Base-by-base conservation (phyloP, 2,329 filamentous ascomycete genomes). In the Lachnellula willkommii region DNA sequence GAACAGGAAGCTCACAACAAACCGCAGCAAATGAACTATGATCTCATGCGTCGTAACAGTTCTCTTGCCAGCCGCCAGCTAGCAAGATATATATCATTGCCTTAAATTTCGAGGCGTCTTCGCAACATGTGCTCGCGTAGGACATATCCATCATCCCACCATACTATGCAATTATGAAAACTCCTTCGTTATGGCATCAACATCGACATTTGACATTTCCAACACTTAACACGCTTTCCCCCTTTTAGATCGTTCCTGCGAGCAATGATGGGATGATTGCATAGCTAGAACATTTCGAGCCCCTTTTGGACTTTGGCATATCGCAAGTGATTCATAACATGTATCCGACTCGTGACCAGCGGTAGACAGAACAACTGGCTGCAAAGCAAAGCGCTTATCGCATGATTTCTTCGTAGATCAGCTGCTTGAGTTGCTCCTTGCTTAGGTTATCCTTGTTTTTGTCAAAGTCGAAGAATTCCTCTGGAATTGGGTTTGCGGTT, bases 401-500 rank as follows among this genome's bases (percentile, higher is more conserved):
- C 69, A 71, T 97, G 69, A 97, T 97, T 78, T 99, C 94, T 73
- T 96, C 86, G 76, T 93, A 99, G 74, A 99, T 99, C 71, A 99
- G 80, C 70, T 94, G 82, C 80, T 97, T 97, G 73, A 99, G 76
- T 76, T 99, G 91, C 77, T 99, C 94, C 78, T 99, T 99, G 79
- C 89, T 96, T 70, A 99, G 77, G 68, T 88, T 94, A 74, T 99
- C 94, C 84, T 99, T 99, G 81, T 97, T 95, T 82, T 96, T 96
- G 76, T 99, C 94, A 74, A 99, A 99, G 75, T 99, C 94, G 72
- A 99, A 99, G 80, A 99, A 99, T 73, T 96, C 93, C 73, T 97
- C 93, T 22, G 94, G 94, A 68, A 99, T 99, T 22, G 94, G 92
- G 45, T 92, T 89, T 17, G 94, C 94, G 12, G 90, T 96, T 50